These are phyloP conservation scores for Kwoniella dejecticola DNA, from an alignment of 768 basidiomycete species.

Conservation along the genomic window DNA sequence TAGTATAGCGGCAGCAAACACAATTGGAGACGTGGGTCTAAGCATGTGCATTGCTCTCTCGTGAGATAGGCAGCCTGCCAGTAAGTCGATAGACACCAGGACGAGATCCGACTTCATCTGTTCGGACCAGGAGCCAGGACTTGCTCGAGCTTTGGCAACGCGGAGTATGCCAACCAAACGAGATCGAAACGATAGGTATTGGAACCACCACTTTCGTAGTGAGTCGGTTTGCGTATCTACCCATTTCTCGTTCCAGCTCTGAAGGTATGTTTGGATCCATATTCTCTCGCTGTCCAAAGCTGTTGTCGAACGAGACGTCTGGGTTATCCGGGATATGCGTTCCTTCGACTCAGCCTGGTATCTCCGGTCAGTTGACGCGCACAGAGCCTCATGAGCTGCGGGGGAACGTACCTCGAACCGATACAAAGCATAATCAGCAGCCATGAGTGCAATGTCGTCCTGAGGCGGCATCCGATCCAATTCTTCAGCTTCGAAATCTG, in stretches of 20 bases:
- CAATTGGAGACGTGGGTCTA: slow-evolving; percentile 12
- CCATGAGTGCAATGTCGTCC: slow-evolving; percentile 6
- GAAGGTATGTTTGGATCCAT: slow-evolving; percentile 10
- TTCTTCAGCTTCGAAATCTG: slow-evolving; percentile 12
- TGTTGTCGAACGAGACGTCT: not conserved
- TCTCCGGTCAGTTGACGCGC: not conserved
- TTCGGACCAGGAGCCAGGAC: slow-evolving; percentile 11
- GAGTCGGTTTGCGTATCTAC: slow-evolving; percentile 9
- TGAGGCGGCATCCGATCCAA: not conserved
- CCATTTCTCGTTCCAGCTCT: slow-evolving; percentile 14
- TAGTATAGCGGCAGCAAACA: slow-evolving; percentile 13
- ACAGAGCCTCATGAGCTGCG: too few species aligned
- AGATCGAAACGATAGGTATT: slow-evolving; percentile 8
- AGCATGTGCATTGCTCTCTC: slow-evolving; percentile 20
- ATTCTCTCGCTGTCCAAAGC: slow-evolving; percentile 17
- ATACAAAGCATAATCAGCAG: slow-evolving; percentile 22
- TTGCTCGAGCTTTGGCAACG: slow-evolving; percentile 9
- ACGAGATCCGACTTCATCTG: slow-evolving; percentile 10
- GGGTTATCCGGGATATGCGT: slow-evolving; percentile 1
- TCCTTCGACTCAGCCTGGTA: slow-evolving; percentile 14
- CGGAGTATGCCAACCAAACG: slow-evolving; percentile 13
- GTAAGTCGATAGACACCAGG: slow-evolving; percentile 6
- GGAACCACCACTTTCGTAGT: slow-evolving; percentile 17
- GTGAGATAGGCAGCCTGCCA: slow-evolving; percentile 8
- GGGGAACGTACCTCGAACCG: slow-evolving; percentile 14